Evolutionary conservation across 108 stramenopile species (phyloP), one percentile per base, ranked within the genome.

Genomic region (Cyclotella atomus): DNA sequence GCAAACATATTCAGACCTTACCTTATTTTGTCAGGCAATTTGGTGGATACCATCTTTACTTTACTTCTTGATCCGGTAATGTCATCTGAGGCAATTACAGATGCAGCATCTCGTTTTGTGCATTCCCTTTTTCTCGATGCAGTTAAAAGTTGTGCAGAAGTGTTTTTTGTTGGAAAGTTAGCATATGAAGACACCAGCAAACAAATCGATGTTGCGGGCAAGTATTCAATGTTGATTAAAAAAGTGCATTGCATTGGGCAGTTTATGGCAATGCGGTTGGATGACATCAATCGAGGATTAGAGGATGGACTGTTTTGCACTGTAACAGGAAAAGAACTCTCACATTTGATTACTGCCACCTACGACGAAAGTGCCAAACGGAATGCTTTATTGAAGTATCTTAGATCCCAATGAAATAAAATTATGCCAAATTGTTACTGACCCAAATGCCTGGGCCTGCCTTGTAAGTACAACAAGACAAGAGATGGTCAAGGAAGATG

Each of bases 211-310:
- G 65, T 82, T 12, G 65, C 68, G 15, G 49, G n/a, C 20, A 79
- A 66, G 67, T 61, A 70, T 41, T 46, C 73, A 5, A 41, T 59
- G 19, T 35, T 84, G 8, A 86, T 83, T 76, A 77, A 84, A 29
- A 88, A 89, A 17, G 81, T 91, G 38, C 64, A 63, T 52, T 85
- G 89, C 27, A 59, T 91, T 17, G 82, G 86, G 3, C 55, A 64
- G 9, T 94, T 94, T 62, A 90, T 91, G 83, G 46, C 67, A n/a
- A 82, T 85, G 82, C 77, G 67, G 16, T 62, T 94, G 23, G 56
- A 81, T 20, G 87, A 94, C 52, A 83, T 94, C 6, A 56, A 88
- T 49, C 68, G 65, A 6, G 77, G 80, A 17, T 59, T 94, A 5
- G 73, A 85, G 24, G 80, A 82, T 34, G 93, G 93, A 20, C 79